Evolutionary conservation across 2,329 filamentous ascomycete species (phyloP).

Genomic region (Diaporthe sp.): DNA sequence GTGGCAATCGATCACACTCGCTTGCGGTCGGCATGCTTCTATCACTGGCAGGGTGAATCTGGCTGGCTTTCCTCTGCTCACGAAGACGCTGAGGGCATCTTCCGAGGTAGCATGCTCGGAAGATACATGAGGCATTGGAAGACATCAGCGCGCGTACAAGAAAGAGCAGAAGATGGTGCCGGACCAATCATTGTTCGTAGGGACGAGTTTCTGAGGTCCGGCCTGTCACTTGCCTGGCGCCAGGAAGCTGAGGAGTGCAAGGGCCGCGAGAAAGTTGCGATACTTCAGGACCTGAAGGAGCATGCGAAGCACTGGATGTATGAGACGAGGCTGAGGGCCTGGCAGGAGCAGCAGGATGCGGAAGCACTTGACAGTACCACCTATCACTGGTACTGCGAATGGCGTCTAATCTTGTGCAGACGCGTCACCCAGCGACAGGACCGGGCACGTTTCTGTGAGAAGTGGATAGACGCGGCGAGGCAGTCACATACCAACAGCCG

Average conservation of each 20-base stretch:
- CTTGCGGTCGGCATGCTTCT: conserved; percentile 40
- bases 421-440: conserved; percentile 39
- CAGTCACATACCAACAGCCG: conserved; percentile 33
- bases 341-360: conserved; percentile 35
- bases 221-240: conserved; percentile 40
- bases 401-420: conserved; percentile 37
- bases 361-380: conserved; percentile 37
- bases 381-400: conserved; percentile 42
- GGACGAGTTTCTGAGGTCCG: conserved; percentile 40
- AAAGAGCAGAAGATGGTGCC: conserved; percentile 39
- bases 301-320: conserved; percentile 40
- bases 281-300: conserved; percentile 35
- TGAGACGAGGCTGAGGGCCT: conserved; percentile 36
- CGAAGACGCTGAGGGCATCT: conserved; percentile 38
- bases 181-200: conserved; percentile 41
- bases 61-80: conserved; percentile 37
- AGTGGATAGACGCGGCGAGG: conserved; percentile 30
- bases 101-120: conserved; percentile 38
- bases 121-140: conserved; percentile 39
- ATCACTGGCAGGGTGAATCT: conserved; percentile 45
- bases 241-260: conserved; percentile 37
- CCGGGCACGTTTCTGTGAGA: conserved; percentile 38
- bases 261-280: conserved; percentile 36
- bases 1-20: conserved; percentile 42
- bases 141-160: conserved; percentile 35